Base-by-base conservation (phyloP, 441 rosid genomes). In the Aquilaria agallochum region DNA sequence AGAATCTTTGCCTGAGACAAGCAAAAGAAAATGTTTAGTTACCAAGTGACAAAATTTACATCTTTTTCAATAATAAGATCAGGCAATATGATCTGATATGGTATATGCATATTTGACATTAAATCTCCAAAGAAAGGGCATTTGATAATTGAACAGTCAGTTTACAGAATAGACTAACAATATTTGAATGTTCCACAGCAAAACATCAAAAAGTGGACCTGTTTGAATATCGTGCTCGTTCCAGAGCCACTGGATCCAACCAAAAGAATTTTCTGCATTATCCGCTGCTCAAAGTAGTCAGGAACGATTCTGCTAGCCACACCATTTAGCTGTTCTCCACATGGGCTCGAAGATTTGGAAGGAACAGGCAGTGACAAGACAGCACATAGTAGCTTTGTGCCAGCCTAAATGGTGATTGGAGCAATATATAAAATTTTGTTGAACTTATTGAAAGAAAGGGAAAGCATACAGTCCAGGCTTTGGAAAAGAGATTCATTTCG, bases 171-270 rank as follows among this genome's bases (percentile, higher is more conserved):
- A 13, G 33, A 48, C 52, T 59, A 48, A 11, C n/a, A 27, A 55
- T 56, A 49, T 14, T 52, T 55, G 47, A 30, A 47, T 50, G 31
- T 64, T 47, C 34, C 50, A 12, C 54, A 46, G 20, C 40, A 56
- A 6, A 60, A 51, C 49, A 3, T 5, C 50, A 53, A 12, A 55
- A 58, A 50, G 42, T 30, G 30, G 31, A 86, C 99, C 97, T 91
- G 97, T 80, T 95, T 95, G 75, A 91, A 95, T 68, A 95, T 84
- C 11, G 96, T 95, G 65, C 99, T 91, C 9, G 99, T 87, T 60
- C 99, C 99, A 68, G 97, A 89, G 69, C 95, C 96, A 34, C 61
- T 76, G 67, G 60, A 81, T 59, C 99, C 99, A 61, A 95, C 89
- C 76, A 95, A 76, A 55, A 95, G 94, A 67, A 91, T 78, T 53